Percentiles rank a stretch among this genome's conserved stretches.
Evolutionary conservation across 2,329 filamentous ascomycete species (phyloP).

Genomic region (Cadophora gregata): DNA sequence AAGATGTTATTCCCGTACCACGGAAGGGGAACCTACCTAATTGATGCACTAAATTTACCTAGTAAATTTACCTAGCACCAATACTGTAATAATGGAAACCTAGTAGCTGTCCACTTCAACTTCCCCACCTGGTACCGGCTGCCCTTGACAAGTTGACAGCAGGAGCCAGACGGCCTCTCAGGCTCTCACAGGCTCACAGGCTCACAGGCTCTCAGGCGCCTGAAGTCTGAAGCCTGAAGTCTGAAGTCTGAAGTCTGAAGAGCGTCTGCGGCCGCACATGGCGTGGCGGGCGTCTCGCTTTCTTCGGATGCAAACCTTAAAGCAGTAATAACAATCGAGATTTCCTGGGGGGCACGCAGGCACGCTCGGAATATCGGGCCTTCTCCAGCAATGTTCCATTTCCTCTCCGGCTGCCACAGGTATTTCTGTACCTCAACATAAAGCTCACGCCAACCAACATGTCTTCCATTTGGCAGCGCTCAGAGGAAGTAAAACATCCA

Average conservation of each 20-base stretch:
- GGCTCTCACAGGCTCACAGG: no score
- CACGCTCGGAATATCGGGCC: conserved; percentile 9
- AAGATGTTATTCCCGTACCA: conserved; percentile 5
- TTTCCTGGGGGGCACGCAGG: conserved; percentile 5
- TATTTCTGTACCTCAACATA: not conserved
- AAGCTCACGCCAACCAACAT: not conserved
- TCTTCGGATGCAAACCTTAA: conserved; percentile 8
- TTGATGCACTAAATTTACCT: not conserved
- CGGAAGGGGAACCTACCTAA: not conserved
- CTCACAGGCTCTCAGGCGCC: no score
- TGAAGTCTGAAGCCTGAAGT: no score
- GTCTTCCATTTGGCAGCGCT: not conserved
- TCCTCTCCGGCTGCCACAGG: not conserved
- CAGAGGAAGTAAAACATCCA: not conserved
- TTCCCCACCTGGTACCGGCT: no score
- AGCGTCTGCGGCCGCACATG: conserved; percentile 9
- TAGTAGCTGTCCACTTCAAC: no score
- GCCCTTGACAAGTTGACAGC: no score
- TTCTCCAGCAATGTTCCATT: conserved; percentile 5
- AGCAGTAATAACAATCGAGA: conserved; percentile 12
- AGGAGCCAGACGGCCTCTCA: not conserved
- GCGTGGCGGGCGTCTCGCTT: conserved; percentile 1
- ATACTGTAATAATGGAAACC: no score
- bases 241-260: no score
- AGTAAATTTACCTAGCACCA: not conserved